Conservation (phyloP, 768 basidiomycete species). For the Galerina sulciceps region DNA sequence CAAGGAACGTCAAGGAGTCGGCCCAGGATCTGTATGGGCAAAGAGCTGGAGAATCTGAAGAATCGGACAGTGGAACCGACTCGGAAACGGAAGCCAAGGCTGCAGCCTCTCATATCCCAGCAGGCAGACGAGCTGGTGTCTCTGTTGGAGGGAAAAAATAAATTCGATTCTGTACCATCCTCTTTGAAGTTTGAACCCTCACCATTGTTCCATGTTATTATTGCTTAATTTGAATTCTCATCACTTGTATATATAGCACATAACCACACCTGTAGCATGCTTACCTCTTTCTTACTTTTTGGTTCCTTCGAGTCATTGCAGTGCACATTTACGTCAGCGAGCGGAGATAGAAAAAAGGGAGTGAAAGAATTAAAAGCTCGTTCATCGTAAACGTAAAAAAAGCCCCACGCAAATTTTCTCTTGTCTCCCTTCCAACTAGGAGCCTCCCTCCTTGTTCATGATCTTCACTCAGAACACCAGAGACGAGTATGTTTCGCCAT, state of each 20-base stretch:
- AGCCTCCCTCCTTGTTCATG: conserved; percentile 53
- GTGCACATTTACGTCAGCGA: conserved; percentile 14
- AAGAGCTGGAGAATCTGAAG: conserved; percentile 39
- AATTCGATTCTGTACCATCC: too few relatives aligned
- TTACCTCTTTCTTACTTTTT: not conserved
- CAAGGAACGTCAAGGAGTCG: conserved; percentile 24
- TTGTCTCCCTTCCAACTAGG: conserved; percentile 20
- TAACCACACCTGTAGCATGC: conserved; percentile 9
- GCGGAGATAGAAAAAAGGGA: conserved; percentile 20
- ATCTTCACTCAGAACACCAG: conserved; percentile 85
- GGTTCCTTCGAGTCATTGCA: not conserved
- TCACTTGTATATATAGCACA: conserved; percentile 13
- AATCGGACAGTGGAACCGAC: conserved; percentile 50
- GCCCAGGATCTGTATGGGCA: conserved; percentile 41
- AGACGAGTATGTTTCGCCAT: conserved; percentile 70
- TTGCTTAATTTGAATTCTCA: conserved; percentile 4
- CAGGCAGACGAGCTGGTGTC: conserved; percentile 55
- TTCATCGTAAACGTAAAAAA: conserved; percentile 8
- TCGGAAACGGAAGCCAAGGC: conserved; percentile 43
- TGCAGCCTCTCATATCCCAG: conserved; percentile 63
- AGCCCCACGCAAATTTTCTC: conserved; percentile 10
- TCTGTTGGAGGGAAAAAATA: conserved; percentile 15
- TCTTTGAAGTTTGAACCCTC: conserved; percentile 8
- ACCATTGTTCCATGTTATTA: not conserved
- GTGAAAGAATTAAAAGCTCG: conserved; percentile 3